These are phyloP conservation scores for Diaporthe sp. DNA, from an alignment of 2,329 filamentous ascomycete species.

Conservation along the genomic window DNA sequence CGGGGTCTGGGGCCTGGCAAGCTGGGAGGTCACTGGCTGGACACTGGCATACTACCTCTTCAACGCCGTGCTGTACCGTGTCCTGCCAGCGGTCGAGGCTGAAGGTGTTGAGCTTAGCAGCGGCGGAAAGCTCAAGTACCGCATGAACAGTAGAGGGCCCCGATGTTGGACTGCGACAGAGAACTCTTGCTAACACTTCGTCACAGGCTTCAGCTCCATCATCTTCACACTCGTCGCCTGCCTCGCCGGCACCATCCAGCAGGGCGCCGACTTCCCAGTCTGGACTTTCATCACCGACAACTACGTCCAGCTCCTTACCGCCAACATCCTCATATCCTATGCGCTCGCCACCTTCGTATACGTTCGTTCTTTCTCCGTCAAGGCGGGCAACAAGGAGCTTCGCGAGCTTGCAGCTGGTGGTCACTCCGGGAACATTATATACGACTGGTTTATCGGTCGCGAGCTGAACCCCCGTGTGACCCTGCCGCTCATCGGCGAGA, in stretches of 20 bases:
- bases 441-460: constrained; percentile 97
- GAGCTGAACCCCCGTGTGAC: constrained; percentile 91
- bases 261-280: constrained; percentile 86
- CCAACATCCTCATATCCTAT: constrained; percentile 84
- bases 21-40: constrained; percentile 76
- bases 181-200: constrained; percentile 10
- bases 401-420: constrained; percentile 88
- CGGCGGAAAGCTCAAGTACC: constrained; percentile 84
- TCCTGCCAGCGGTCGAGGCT: constrained; percentile 80
- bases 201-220: constrained; percentile 80
- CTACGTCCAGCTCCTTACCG: constrained; percentile 86
- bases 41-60: constrained; percentile 83
- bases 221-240: constrained; percentile 79
- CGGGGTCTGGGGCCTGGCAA: constrained; percentile 79
- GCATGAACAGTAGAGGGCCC: constrained; percentile 75
- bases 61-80: constrained; percentile 79
- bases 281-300: constrained; percentile 97
- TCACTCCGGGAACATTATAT: constrained; percentile 85
- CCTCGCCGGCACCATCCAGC: constrained; percentile 79
- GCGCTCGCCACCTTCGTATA: constrained; percentile 84
- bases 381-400: constrained; percentile 77
- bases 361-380: constrained; percentile 83
- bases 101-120: constrained; percentile 79
- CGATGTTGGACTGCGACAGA: neutral
- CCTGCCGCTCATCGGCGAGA: constrained; percentile 83